These are phyloP conservation scores for Fusarium illudens DNA, from an alignment of 2,329 filamentous ascomycete genomes.

Conservation along the genomic window DNA sequence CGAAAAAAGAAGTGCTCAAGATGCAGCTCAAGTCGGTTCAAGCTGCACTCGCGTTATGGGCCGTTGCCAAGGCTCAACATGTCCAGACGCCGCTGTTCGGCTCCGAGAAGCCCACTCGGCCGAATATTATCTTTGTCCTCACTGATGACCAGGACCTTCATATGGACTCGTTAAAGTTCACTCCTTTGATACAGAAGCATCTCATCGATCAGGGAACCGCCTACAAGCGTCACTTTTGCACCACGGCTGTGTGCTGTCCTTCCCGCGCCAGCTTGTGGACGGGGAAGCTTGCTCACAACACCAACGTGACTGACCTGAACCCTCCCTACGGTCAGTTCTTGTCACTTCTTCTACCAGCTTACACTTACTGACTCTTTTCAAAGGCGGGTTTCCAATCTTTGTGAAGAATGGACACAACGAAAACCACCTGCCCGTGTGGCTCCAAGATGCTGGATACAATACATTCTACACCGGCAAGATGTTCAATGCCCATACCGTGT, in stretches of 20 bases:
- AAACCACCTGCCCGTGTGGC: slow-evolving; percentile 60
- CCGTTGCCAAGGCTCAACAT: not conserved
- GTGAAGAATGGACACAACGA: slow-evolving; percentile 59
- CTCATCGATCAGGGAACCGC: slow-evolving; percentile 64
- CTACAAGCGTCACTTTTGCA: slow-evolving; percentile 70
- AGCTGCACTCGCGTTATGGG: not conserved
- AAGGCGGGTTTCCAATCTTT: slow-evolving; percentile 59
- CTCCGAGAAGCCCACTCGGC: slow-evolving; percentile 28
- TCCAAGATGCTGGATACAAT: slow-evolving; percentile 60
- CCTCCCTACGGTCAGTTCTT: slow-evolving; percentile 56
- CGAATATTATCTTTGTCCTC: slow-evolving; percentile 71
- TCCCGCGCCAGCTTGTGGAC: slow-evolving; percentile 71
- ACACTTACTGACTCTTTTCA: not conserved
- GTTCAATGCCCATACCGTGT: slow-evolving; percentile 59
- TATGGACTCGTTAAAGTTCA: slow-evolving; percentile 67
- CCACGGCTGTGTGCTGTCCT: slow-evolving; percentile 70
- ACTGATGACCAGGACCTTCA: slow-evolving; percentile 73
- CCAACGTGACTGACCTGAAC: slow-evolving; percentile 66
- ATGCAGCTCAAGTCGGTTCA: not conserved
- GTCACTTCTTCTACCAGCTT: not conserved
- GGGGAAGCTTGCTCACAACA: slow-evolving; percentile 69
- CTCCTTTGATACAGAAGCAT: slow-evolving; percentile 63
- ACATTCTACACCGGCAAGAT: slow-evolving; percentile 66
- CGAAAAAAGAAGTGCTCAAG: not conserved
- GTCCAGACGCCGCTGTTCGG: slow-evolving; percentile 3